Conservation (phyloP, 2,329 filamentous ascomycete species). For the Calonectria henricotiae region DNA sequence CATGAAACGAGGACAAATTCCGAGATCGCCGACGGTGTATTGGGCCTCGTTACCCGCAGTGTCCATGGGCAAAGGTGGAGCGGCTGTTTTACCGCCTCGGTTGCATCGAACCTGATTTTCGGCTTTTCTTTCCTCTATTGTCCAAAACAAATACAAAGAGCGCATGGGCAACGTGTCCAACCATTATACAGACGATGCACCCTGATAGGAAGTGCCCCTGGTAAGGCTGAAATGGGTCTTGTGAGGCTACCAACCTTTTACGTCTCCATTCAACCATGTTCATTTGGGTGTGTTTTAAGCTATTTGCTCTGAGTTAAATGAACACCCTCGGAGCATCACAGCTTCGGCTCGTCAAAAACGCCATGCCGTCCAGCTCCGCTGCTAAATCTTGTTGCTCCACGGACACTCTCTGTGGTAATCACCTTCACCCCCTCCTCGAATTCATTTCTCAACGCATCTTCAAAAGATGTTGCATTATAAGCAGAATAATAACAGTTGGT, state of each 20-base stretch:
- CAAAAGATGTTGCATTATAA: conserved; percentile 65
- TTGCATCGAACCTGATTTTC: neutral
- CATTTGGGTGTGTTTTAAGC: neutral
- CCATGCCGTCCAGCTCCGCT: conserved; percentile 36
- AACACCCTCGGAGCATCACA: neutral
- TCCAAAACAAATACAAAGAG: neutral
- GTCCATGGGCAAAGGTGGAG: too few species aligned
- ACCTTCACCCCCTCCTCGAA: conserved; percentile 63
- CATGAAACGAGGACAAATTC: too few species aligned
- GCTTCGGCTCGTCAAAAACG: conserved; percentile 26
- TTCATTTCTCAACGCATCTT: conserved; percentile 67
- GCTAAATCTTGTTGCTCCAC: conserved; percentile 42
- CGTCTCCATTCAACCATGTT: neutral
- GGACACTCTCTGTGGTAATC: conserved; percentile 62
- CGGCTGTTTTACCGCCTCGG: neutral
- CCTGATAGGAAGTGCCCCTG: neutral
- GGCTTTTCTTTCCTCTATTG: neutral
- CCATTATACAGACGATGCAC: neutral
- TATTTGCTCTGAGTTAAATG: neutral
- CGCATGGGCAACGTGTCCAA: neutral
- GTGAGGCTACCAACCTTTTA: neutral
- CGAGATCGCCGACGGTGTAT: too few species aligned
- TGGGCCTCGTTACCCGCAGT: too few species aligned
- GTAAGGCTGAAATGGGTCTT: neutral
- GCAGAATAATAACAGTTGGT: conserved; percentile 66